Percentiles rank a stretch among this genome's conserved stretches.
Conservation (phyloP, 805 yeast genomes). For the Lipomyces mesembrius region DNA sequence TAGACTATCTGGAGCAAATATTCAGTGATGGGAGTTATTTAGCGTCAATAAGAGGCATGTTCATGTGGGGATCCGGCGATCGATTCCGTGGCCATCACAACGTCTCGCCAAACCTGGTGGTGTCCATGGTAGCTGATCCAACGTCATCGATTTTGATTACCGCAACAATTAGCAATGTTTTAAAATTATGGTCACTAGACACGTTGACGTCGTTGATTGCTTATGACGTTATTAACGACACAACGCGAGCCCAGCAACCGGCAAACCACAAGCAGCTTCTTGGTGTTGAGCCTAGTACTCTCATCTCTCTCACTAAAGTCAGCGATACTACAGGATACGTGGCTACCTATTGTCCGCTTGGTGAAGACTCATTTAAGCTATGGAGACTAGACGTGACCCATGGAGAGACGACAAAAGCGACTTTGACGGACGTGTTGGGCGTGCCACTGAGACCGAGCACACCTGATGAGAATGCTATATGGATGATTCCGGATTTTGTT, state of each 20-base stretch:
- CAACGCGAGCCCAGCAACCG: constrained; percentile 6
- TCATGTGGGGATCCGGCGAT: constrained; percentile 45
- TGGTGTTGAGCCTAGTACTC: constrained; percentile 45
- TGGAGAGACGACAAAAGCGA: constrained; percentile 39
- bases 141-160: constrained; percentile 50
- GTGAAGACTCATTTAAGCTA: constrained; percentile 52
- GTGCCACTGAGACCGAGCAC: constrained; percentile 42
- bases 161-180: constrained; percentile 56
- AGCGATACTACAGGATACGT: constrained; percentile 38
- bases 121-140: constrained; percentile 45
- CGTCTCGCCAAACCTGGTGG: constrained; percentile 47
- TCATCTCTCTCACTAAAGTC: constrained; percentile 39
- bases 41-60: constrained; percentile 45
- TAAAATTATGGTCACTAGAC: constrained; percentile 65
- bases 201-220: constrained; percentile 45
- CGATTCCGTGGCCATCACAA: constrained; percentile 52
- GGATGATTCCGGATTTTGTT: constrained; percentile 56
- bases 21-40: constrained; percentile 60
- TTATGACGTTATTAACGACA: constrained; percentile 25
- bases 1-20: constrained; percentile 42
- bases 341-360: constrained; percentile 51
- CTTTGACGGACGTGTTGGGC: constrained; percentile 41
- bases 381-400: constrained; percentile 44
- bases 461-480: constrained; percentile 50
- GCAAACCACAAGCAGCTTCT: constrained; percentile 41